A percentile compares a stretch with the other conserved stretches of the same genome.
phyloP scores from a whole-genome alignment of 352 stramenopile genomes.

The Phytophthora pisi region DNA sequence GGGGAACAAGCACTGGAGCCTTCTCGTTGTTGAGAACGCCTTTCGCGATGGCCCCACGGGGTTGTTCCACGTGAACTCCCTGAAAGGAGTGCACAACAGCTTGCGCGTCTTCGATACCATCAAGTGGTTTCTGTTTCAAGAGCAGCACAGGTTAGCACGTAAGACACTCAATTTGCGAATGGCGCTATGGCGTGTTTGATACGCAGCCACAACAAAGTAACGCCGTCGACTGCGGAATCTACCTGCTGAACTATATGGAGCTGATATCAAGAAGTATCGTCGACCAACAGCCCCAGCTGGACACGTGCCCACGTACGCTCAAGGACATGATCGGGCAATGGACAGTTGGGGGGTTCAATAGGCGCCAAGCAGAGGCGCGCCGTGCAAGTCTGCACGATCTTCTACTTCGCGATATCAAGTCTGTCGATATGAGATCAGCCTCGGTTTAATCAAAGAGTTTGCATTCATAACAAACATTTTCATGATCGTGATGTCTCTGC shows the following conservation, averaged over 20 bases:
- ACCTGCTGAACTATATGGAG: background rate
- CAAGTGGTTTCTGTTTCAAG: background rate
- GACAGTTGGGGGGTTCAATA: background rate
- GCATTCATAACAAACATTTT: too few relatives aligned
- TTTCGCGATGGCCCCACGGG: background rate
- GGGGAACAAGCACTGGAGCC: background rate
- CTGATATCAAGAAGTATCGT: background rate
- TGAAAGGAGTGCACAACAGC: background rate
- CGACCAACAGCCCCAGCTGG: background rate
- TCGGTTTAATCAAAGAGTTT: background rate
- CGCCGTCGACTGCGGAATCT: background rate
- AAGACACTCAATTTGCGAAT: background rate
- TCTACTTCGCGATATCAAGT: background rate
- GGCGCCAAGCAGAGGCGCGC: background rate
- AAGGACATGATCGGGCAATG: background rate
- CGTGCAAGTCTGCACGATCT: background rate
- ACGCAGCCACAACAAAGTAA: too few relatives aligned
- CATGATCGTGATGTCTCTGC: too few relatives aligned
- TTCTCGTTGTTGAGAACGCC: background rate
- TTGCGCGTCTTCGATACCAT: background rate
- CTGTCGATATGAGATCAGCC: background rate
- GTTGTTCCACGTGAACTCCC: background rate
- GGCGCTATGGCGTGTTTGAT: background rate
- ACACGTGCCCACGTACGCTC: background rate
- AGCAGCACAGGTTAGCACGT: background rate